Evolutionary conservation across 2,329 filamentous ascomycete species (phyloP).

Genomic region (Phyllosticta ampelicida): DNA sequence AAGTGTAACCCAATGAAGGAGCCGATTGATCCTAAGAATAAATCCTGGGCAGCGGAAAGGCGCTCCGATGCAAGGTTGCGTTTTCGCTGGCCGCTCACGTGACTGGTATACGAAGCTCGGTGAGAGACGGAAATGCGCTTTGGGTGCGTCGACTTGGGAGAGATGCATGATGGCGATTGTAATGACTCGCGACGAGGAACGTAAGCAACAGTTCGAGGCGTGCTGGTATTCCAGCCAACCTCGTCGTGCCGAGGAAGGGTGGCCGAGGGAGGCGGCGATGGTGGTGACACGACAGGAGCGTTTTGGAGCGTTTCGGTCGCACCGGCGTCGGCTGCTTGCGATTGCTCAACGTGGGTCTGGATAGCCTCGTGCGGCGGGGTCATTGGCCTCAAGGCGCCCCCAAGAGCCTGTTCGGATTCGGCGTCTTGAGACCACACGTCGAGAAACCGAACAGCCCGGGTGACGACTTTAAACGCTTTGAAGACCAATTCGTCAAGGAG

Average conservation of each 20-base stretch:
- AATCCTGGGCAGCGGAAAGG: slow-evolving; percentile 70
- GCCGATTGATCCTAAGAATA: slow-evolving; percentile 79
- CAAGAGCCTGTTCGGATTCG: slow-evolving; percentile 24
- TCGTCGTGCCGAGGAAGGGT: not conserved
- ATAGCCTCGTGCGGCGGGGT: slow-evolving; percentile 27
- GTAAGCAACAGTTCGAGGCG: not conserved
- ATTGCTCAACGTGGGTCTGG: slow-evolving; percentile 7
- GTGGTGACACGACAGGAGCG: slow-evolving; percentile 8
- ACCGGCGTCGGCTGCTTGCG: slow-evolving; percentile 5
- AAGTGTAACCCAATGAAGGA: slow-evolving; percentile 91
- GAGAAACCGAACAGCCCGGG: slow-evolving; percentile 76
- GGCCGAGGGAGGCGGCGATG: not conserved
- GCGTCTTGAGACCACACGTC: slow-evolving; percentile 61
- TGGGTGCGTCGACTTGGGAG: slow-evolving; percentile 10
- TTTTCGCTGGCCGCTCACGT: slow-evolving; percentile 50
- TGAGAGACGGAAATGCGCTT: slow-evolving; percentile 52
- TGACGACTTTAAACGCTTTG: slow-evolving; percentile 91
- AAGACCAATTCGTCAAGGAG: slow-evolving; percentile 87
- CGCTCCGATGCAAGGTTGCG: slow-evolving; percentile 74
- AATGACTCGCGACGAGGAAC: not conserved
- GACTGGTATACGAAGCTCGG: slow-evolving; percentile 64
- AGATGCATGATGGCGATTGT: slow-evolving; percentile 5
- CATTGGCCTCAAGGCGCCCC: slow-evolving; percentile 18
- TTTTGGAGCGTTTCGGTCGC: slow-evolving; percentile 1
- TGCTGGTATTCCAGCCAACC: not conserved